Base-by-base conservation (phyloP, 192 early-diverging fungal species). In the Coemansia sp. region DNA sequence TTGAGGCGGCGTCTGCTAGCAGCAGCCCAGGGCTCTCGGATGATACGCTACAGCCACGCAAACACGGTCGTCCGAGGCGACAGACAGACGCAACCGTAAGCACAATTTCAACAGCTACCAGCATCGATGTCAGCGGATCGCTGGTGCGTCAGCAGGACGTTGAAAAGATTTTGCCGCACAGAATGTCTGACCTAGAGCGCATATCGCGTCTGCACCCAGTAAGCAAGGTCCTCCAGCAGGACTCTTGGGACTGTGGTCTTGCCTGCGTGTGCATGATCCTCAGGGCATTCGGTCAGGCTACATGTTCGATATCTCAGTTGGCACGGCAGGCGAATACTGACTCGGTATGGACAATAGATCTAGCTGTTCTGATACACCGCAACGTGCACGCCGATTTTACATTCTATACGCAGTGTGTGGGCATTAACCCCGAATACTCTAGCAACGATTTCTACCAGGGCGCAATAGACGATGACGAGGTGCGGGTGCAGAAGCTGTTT, bases 281-380 rank as follows among this genome's bases (percentile, higher is more conserved):
- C 40, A 66, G 84, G 15, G 86, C 84, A 18, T 74, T 87, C 39
- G 81, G 85, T 8, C 64, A 82, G 44, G 73, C 81, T 9, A 72
- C 74, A 5, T 80, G 77, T 54, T 81, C 78, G 9, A 67, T 87
- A 22, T 57, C 77, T 13, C 82, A 86, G 48, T 73, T 92, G 24
- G 61, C 71, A 9, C 55, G 75, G 24, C 82, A 86, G 41, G 84
- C 80, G 24, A 61, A 77, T 30, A 62, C 69, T 5, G 78, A 84
- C n/a, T 88, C 87, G 3, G 73, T 93, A 1, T 96, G 94, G 94
- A 93, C 94, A 9, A 92, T 96, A 40, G 91, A 96, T 72, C 70
- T 96, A 54, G 92, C 86, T 0, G 91, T 88, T 56, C 56, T 94
- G 17, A 72, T 96, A 25, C 73, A 82, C 50, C 80, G 83, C 38